Conservation (phyloP, 192 early-diverging fungal genomes). For the Spizellomyces punctatus region DNA sequence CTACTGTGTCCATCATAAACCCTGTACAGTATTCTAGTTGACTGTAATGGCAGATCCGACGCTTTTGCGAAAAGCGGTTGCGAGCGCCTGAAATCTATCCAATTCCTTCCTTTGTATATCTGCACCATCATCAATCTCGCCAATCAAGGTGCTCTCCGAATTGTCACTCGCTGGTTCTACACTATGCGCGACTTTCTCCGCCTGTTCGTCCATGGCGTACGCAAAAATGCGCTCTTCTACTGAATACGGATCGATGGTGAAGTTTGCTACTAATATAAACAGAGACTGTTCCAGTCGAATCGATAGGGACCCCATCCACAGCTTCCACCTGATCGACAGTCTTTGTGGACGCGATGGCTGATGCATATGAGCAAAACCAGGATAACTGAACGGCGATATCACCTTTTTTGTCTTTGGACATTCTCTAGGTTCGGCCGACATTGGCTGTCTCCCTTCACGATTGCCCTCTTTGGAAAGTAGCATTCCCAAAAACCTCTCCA, state of each 20-base stretch:
- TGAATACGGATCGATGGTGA: slow-evolving; percentile 35
- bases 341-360: too few species aligned
- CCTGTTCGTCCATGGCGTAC: slow-evolving; percentile 8
- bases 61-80: too few species aligned
- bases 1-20: too few species aligned
- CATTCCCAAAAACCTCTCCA: neutral
- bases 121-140: neutral
- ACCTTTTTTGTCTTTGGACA: too few species aligned
- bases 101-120: neutral
- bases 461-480: too few species aligned
- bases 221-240: slow-evolving; percentile 13
- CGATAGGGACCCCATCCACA: neutral
- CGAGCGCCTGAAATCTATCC: neutral
- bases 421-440: too few species aligned
- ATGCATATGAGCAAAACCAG: too few species aligned
- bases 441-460: too few species aligned
- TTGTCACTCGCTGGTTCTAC: neutral
- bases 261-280: slow-evolving; percentile 28
- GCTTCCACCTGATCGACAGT: neutral
- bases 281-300: slow-evolving; percentile 5
- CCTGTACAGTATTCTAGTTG: too few species aligned
- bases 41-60: too few species aligned
- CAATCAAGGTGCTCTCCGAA: neutral
- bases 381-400: too few species aligned
- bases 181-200: neutral